Base-by-base conservation (phyloP, 75 land plant species). In the Cryptomeria japonica region DNA sequence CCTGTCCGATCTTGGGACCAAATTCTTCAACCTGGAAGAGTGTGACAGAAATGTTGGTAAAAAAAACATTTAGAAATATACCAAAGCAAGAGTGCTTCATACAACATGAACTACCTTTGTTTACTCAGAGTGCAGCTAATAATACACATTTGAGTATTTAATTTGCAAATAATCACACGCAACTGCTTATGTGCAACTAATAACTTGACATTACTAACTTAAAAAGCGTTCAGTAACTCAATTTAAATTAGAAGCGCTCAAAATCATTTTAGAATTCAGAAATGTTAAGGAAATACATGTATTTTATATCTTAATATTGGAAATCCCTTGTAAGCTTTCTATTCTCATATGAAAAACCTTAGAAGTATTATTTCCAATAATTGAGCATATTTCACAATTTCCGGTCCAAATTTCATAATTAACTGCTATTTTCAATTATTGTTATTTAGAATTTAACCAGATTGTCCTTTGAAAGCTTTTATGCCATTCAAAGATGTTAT, bases 1-100 rank as follows among this genome's bases (percentile, higher is more conserved):
- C 49, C 83, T 80, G 83, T 25, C 83, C 83, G 22, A 80, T 80
- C 83, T 80, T 80, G 83, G 83, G 83, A 42, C 83, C 83, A 25
- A 39, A 80, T 39, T 80, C 83, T 80, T 80, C 83, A 80, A 80
- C 47, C 83, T 80, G 83, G 5, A 80, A 42, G 5, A 22, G 42
- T 80, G 47, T 38, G 46, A 37, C 83, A 42, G 44, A 80, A 42
- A 2, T 42, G 22, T 38, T 42, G 83, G 10, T 80, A 46, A 80
- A 42, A 80, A n/a, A 19, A 46, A 42, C 42, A 42, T 80, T 42
- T 19, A 5, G 44, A 39, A 39, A 51, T 80, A 80, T 41, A 80
- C 39, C 83, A 80, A 42, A 42, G 42, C 46, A 80, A 39, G 15
- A 80, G 49, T 80, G 12, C 22, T 80, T 80, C 28, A 41, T 25